Base-by-base conservation (phyloP, 495 filamentous ascomycete species). In the Penicillium pulvis region DNA sequence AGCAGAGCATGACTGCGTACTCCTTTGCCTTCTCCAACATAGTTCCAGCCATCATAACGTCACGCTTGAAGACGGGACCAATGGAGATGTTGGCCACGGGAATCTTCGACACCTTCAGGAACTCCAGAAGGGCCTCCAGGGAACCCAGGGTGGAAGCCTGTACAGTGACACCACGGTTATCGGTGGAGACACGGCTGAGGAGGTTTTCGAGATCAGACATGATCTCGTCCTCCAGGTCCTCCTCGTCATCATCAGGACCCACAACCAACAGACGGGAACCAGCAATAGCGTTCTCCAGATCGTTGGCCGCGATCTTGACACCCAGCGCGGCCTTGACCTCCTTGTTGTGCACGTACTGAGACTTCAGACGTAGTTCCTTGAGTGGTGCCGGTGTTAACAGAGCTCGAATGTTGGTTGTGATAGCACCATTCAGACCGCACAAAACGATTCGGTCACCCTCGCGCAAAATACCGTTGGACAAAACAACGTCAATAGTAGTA, bases 1-100 rank as follows among this genome's bases (percentile, higher is more conserved):
- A 99, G 72, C 95, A 98, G 19, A 99, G 87, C 95, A 99, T 99
- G 71, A 98, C 92, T 24, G 95, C 95, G 59, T 87, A 95, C 71
- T 99, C 94, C 65, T 91, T 92, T 45, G 87, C 85, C 75, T 97
- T 97, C 79, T 99, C 95, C 58, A 98, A 78, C 95, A 99, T 99
- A 53, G 88, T 90, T 63, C 91, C 93, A 42, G 90, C 91, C 73
- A 93, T 92, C 85, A 98, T 94, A 52, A 99, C 91, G 75, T 99
- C 95, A 63, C 95, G 92, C 82, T 97, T 98, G 84, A 87, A 98
- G 45, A 99, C 93, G 24, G 95, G 95, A 42, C 95, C 95, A 67
- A 99, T 99, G 53, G 91, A 93, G 57, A 99, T 95, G 75, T 96
- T 93, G 57, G 92, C 89, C 26, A 99, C 95, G 2, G 95, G 95